Evolutionary conservation across 768 basidiomycete genomes (phyloP).

Genomic region (Boletus coccyginus): DNA sequence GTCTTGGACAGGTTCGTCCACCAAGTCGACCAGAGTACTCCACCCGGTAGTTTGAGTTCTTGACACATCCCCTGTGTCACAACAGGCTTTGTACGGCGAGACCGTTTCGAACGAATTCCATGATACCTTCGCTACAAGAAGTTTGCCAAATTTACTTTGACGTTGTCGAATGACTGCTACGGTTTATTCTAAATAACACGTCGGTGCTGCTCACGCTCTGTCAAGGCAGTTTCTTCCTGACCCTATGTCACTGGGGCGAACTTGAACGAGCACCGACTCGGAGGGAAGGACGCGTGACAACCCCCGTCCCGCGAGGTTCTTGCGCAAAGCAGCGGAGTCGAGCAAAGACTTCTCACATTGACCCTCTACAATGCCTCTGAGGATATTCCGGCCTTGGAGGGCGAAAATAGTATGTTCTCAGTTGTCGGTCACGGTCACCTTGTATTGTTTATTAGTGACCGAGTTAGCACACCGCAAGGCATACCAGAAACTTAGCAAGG

Average conservation of each 20-base stretch:
- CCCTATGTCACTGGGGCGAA: no score
- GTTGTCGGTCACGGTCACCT: conserved; percentile 73
- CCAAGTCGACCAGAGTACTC: not conserved
- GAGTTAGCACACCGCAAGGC: conserved; percentile 3
- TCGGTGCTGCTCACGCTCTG: no score
- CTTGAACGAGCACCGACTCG: no score
- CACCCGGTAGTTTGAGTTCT: not conserved
- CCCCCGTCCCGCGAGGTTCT: no score
- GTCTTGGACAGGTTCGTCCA: conserved; percentile 33
- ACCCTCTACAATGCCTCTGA: not conserved
- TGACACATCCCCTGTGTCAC: not conserved
- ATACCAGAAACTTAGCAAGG: not conserved
- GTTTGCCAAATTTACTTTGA: no score
- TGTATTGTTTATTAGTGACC: conserved; percentile 59
- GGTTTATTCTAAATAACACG: not conserved
- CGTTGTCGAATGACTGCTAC: no score
- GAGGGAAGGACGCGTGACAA: no score
- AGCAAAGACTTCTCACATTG: no score
- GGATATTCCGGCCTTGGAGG: not conserved
- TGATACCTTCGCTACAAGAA: not conserved
- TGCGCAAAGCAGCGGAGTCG: no score
- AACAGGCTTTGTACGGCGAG: not conserved
- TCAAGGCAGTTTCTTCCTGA: no score
- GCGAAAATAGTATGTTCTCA: no score
- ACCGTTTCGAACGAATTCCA: not conserved